These are phyloP conservation scores for Kwoniella pini DNA, from an alignment of 768 basidiomycete genomes.

Conservation along the genomic window DNA sequence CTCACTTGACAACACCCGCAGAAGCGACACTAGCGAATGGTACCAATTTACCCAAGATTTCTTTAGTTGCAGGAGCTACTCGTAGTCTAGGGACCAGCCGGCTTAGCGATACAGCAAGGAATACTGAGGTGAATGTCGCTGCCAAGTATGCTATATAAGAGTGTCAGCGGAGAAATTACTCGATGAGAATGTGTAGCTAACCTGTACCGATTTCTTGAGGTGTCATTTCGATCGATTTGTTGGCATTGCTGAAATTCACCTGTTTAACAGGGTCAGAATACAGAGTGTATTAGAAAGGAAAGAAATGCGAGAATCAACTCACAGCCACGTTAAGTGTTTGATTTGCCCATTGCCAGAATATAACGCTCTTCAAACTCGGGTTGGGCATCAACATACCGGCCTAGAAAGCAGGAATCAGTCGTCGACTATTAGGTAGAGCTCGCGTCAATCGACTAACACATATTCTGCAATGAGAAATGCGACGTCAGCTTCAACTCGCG, in stretches of 20 bases:
- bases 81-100: conserved; percentile 53
- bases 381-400: conserved; percentile 58
- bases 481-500: not conserved
- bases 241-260: conserved; percentile 57
- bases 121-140: conserved; percentile 55
- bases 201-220: conserved; percentile 54
- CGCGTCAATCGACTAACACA: conserved; percentile 5
- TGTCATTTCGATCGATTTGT: conserved; percentile 56
- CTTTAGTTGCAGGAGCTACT: conserved; percentile 39
- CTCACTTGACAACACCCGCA: conserved; percentile 57
- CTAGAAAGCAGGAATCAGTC: conserved; percentile 22
- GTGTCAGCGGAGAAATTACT: not conserved
- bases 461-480: conserved; percentile 12
- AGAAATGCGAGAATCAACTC: conserved; percentile 12
- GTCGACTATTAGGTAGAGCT: not conserved
- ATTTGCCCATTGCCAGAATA: conserved; percentile 56
- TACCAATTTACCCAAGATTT: conserved; percentile 43
- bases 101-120: conserved; percentile 55
- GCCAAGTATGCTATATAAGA: conserved; percentile 53
- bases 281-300: not conserved
- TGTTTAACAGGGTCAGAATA: conserved; percentile 7
- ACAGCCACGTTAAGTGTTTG: conserved; percentile 56
- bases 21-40: conserved; percentile 57
- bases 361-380: conserved; percentile 45
- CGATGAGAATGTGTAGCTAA: conserved; percentile 18